Evolutionary conservation across 352 stramenopile species (phyloP), one percentile per base, ranked within the genome.

Genomic region (Phytophthora brassicae): DNA sequence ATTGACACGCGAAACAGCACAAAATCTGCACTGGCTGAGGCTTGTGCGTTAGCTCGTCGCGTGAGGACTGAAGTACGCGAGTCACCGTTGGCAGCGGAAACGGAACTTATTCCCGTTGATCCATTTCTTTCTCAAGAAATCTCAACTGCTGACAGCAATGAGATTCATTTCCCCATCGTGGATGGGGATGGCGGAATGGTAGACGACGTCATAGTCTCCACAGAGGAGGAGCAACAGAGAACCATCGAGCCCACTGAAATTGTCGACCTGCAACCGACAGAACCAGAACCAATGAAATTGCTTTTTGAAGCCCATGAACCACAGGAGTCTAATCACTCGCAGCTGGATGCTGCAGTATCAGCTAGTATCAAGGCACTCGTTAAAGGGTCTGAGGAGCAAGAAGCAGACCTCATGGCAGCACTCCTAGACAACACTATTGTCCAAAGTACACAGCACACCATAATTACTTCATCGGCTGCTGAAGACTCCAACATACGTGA

Each of bases 11-110:
- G 7, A 17, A 35, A 41, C n/a, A 60, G 38, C 29, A 48, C 39
- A 9, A 50, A 19, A 14, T 28, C 38, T 14, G 57, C 60, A 53
- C 47, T 71, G 33, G 20, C 28, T 6, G 64, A 71, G 36, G 57
- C 45, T 7, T 71, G 46, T 52, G 50, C 51, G 14, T 49, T 67
- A 31, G 64, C 57, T 9, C 57, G 57, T 43, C 44, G 45, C 46
- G 64, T 67, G 42, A 55, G 57, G 17, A 22, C 31, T 6, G 26
- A 64, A 58, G 45, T 56, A 14, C 19, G 3, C 11, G 45, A 66
- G 23, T 11, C 31, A 46, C 23, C 39, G 12, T 33, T 31, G 16
- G 36, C 20, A 29, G 33, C 24, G 45, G 41, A 28, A 31, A 12
- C 11, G 3, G 20, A 31, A 8, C 9, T 39, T 28, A 45, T 38